Percentiles rank a stretch among this genome's conserved stretches.
Evolutionary conservation across 768 basidiomycete species (phyloP).

Genomic region (Cystobasidium tubakii): DNA sequence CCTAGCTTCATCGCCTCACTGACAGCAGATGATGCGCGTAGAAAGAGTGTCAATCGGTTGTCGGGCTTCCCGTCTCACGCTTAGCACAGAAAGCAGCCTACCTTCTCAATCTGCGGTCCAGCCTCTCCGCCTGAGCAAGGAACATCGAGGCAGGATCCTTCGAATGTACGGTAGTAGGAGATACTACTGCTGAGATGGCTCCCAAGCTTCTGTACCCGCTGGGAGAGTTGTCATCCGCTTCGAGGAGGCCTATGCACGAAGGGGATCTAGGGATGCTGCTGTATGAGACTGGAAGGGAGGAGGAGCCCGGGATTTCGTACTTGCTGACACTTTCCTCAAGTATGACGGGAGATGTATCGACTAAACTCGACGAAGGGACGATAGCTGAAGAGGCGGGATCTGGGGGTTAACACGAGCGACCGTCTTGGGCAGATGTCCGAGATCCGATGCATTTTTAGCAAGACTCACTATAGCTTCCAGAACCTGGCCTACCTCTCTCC

Average conservation of each 20-base stretch:
- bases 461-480: constrained; percentile 5
- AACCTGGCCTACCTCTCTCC: background rate
- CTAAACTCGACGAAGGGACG: background rate
- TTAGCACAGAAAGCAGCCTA: background rate
- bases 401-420: background rate
- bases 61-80: no score
- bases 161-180: constrained; percentile 2
- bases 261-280: constrained; percentile 6
- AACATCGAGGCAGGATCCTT: constrained; percentile 16
- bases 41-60: no score
- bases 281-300: background rate
- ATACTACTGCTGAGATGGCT: constrained; percentile 13
- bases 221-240: background rate
- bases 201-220: constrained; percentile 27
- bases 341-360: background rate
- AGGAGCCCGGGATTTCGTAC: background rate
- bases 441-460: background rate
- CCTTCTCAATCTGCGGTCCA: constrained; percentile 22
- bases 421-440: no score
- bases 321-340: background rate
- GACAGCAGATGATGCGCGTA: background rate
- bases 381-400: background rate
- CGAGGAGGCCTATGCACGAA: constrained; percentile 15
- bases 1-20: constrained; percentile 24
- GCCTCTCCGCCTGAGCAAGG: constrained; percentile 15